Percentiles rank a stretch among this genome's conserved stretches.
These are phyloP conservation scores for Elongisporangium prolatum DNA, from an alignment of 352 stramenopile species.

Conservation along the genomic window DNA sequence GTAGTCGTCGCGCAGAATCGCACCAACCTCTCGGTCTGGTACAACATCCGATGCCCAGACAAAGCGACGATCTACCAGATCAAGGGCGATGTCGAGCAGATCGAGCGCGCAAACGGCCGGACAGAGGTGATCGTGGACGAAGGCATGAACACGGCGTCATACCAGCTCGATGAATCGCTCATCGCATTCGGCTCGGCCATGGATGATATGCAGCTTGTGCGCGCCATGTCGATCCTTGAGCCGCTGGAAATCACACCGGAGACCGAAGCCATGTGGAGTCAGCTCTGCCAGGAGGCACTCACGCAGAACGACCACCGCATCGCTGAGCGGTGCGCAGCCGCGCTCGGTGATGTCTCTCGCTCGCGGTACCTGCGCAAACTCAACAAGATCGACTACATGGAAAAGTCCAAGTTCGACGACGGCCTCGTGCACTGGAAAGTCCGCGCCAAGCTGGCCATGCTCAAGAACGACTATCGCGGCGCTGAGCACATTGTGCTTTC, in stretches of 20 bases:
- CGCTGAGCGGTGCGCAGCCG: constrained; percentile 87
- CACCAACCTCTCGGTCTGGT: constrained; percentile 92
- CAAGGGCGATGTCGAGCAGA: constrained; percentile 94
- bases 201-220: constrained; percentile 88
- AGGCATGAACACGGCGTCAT: constrained; percentile 90
- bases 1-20: constrained; percentile 94
- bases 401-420: constrained; percentile 69
- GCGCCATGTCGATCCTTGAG: constrained; percentile 92
- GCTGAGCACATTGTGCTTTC: constrained; percentile 91
- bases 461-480: constrained; percentile 89
- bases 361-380: constrained; percentile 88
- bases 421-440: constrained; percentile 86
- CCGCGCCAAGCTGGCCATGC: constrained; percentile 68
- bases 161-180: constrained; percentile 92
- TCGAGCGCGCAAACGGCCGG: constrained; percentile 88
- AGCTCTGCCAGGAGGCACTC: constrained; percentile 85
- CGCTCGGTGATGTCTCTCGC: constrained; percentile 87
- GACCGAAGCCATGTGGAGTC: constrained; percentile 92
- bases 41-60: constrained; percentile 92
- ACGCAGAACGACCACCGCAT: constrained; percentile 87
- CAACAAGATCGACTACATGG: constrained; percentile 87
- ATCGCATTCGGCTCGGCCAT: constrained; percentile 94
- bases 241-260: constrained; percentile 88
- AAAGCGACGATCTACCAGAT: constrained; percentile 94
- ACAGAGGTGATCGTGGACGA: constrained; percentile 96